Percentiles rank a stretch among this genome's conserved stretches.
These are phyloP conservation scores for Thermochaetoides thermophila DNA, from an alignment of 495 filamentous ascomycete species.

Conservation along the genomic window DNA sequence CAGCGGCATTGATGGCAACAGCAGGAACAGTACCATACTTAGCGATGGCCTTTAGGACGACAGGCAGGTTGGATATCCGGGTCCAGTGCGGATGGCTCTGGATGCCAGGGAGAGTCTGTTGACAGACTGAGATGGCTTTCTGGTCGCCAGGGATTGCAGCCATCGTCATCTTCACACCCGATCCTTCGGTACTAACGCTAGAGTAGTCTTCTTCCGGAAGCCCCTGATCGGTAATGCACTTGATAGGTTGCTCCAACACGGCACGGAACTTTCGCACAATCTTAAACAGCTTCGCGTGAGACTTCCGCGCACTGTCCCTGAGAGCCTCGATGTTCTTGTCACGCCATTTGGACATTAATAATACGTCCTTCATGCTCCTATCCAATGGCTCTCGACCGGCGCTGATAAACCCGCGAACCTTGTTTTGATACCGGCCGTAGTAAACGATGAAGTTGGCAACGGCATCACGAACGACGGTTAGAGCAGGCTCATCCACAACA, in stretches of 20 bases:
- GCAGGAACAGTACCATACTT: slow-evolving; percentile 35
- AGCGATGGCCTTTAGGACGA: slow-evolving; percentile 39
- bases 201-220: slow-evolving; percentile 38
- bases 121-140: slow-evolving; percentile 36
- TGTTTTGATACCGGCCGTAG: slow-evolving; percentile 50
- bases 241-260: slow-evolving; percentile 56
- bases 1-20: slow-evolving; percentile 37
- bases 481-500: slow-evolving; percentile 33
- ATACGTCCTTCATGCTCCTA: slow-evolving; percentile 74
- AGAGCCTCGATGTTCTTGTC: slow-evolving; percentile 87
- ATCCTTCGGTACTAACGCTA: background rate
- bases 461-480: slow-evolving; percentile 41
- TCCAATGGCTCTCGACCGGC: slow-evolving; percentile 54
- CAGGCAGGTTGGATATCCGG: slow-evolving; percentile 52
- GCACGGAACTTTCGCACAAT: slow-evolving; percentile 76
- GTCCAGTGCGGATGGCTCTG: slow-evolving; percentile 37
- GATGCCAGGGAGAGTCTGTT: slow-evolving; percentile 40
- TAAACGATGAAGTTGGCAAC: slow-evolving; percentile 64
- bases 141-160: slow-evolving; percentile 28
- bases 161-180: background rate
- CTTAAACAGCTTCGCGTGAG: slow-evolving; percentile 83
- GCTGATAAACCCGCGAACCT: slow-evolving; percentile 44
- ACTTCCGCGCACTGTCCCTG: slow-evolving; percentile 72
- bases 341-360: slow-evolving; percentile 86
- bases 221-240: slow-evolving; percentile 45